Evolutionary conservation across 345 rosid genomes (phyloP).

Genomic region (Trapa bicornis): DNA sequence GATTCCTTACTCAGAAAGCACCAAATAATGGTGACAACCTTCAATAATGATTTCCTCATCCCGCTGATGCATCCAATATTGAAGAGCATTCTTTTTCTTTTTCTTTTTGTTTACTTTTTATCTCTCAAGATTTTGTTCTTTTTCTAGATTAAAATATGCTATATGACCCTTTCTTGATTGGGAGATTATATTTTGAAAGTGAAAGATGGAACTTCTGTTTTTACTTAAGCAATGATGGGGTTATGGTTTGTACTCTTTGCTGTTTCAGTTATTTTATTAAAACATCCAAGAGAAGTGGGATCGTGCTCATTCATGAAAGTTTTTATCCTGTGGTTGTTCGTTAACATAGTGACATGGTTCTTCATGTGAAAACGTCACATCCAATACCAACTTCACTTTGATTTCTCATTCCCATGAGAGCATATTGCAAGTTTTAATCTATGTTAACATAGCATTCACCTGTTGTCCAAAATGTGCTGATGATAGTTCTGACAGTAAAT

Average conservation of each 20-base stretch:
- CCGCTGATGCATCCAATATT: neutral
- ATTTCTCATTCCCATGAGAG: neutral
- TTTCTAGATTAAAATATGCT: neutral
- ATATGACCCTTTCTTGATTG: neutral
- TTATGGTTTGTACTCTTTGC: neutral
- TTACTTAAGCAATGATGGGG: neutral
- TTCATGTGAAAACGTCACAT: neutral
- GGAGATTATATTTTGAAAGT: neutral
- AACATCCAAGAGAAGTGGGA: neutral
- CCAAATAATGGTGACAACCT: neutral
- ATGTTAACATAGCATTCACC: slow-evolving; percentile 6
- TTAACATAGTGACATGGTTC: neutral
- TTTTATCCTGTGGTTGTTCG: neutral
- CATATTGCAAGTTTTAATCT: neutral
- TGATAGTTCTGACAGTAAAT: neutral
- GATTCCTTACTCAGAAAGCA: neutral
- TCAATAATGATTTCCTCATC: neutral
- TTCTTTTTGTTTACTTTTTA: neutral
- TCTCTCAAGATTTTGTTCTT: neutral
- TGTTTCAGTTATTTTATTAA: neutral
- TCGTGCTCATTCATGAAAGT: neutral
- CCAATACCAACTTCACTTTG: neutral
- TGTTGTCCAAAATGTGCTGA: neutral
- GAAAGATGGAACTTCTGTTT: neutral
- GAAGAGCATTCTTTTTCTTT: neutral